These are phyloP conservation scores for Chlorella sp. DNA, from an alignment of 139 green algal genomes.

Conservation along the genomic window DNA sequence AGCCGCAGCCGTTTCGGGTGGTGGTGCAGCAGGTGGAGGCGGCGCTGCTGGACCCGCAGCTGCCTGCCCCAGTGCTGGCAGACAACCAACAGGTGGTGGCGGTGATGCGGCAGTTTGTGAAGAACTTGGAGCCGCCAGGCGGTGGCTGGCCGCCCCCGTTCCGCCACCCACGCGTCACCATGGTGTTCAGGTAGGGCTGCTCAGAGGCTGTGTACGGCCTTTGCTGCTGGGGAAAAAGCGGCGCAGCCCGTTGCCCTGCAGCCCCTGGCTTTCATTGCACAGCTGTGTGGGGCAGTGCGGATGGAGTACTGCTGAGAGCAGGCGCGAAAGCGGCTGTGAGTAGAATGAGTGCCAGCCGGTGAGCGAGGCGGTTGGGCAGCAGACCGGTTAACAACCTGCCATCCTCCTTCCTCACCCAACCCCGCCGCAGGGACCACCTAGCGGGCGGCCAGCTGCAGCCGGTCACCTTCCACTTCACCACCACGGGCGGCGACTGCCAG, in stretches of 20 bases:
- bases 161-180: background rate
- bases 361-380: too few species aligned
- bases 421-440: background rate
- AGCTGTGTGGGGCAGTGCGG: too few species aligned
- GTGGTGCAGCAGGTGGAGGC: slow-evolving; percentile 20
- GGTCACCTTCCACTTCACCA: slow-evolving; percentile 16
- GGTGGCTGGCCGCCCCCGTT: too few species aligned
- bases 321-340: too few species aligned
- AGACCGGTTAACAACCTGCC: too few species aligned
- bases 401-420: too few species aligned
- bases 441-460: background rate
- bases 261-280: too few species aligned
- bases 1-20: slow-evolving; percentile 1
- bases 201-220: too few species aligned
- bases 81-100: slow-evolving; percentile 8
- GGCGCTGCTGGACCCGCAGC: background rate
- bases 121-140: background rate
- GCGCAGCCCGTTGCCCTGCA: too few species aligned
- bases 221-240: too few species aligned
- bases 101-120: background rate
- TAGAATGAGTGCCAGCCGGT: too few species aligned
- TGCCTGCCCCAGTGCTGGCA: slow-evolving; percentile 1
- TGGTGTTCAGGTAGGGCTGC: slow-evolving; percentile 7
- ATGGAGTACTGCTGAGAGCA: too few species aligned
- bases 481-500: slow-evolving; percentile 30